Evolutionary conservation across 2,329 filamentous ascomycete species (phyloP), one percentile per base, ranked within the genome.

Genomic region (Phialocephala subalpina): DNA sequence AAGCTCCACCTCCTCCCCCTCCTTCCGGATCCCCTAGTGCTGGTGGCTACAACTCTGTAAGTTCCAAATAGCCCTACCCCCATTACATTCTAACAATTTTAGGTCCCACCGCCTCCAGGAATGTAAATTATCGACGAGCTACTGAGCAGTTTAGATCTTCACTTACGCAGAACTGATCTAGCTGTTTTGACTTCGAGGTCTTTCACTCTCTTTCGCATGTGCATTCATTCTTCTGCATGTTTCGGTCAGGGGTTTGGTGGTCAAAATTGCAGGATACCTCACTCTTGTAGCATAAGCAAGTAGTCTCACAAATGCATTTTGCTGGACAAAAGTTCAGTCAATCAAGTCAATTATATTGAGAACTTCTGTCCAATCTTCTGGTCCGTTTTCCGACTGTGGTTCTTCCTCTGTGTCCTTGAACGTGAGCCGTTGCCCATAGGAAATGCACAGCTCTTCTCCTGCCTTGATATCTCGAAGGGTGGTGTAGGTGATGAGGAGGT

Each of bases 1-100:
- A 42, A 33, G 71, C 62, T 70, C 84, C 87, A 63, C 86, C 88
- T 61, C 89, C 90, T 14, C 89, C 89, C 20, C 88, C 88, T 22
- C 87, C 84, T 33, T 82, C 86, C 14, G 84, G 84, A 49, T 79
- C 81, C 56, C 82, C 85, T n/a, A 84, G 84, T 63, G 76, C 76
- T 52, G 80, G 82, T 58, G 82, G 84, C 57, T 93, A 92, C 75
- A 88, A 86, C 72, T 83, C 89, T 73, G 90, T 75, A 70, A 67
- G 74, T 71, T 53, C 14, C 9, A 18, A 20, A 38, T 29, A 11
- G 2, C 22, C 47, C 22, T 29, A 9, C 22, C 29, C 29, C 29
- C 9, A 55, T 29, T 3, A 20, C 42, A 14, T 56, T 52, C 64
- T 62, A 63, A 70, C 63, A 55, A 62, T 53, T 16, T 36, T 66